Evolutionary conservation across 768 basidiomycete species (phyloP).

Genomic region (Lactarius evosmus): DNA sequence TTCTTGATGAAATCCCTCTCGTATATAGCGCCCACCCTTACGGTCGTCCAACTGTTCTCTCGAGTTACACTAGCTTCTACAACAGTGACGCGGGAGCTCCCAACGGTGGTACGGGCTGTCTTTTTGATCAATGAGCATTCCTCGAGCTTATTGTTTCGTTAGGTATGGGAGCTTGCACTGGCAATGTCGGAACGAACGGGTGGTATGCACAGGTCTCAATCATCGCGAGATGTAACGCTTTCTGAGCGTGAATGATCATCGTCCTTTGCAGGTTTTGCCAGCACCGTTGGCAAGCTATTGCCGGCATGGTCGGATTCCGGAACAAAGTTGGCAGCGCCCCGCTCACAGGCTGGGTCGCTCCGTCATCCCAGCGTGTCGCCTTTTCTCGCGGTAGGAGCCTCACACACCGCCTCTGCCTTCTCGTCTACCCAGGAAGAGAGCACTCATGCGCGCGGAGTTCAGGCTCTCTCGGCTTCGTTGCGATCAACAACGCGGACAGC

Average conservation of each 20-base stretch:
- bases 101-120: constrained; percentile 43
- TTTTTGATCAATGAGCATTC: neutral
- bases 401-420: neutral
- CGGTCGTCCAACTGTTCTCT: constrained; percentile 62
- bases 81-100: constrained; percentile 56
- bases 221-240: too few relatives aligned
- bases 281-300: constrained; percentile 55
- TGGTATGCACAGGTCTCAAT: constrained; percentile 35
- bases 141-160: neutral
- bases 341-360: constrained; percentile 56
- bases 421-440: neutral
- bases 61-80: constrained; percentile 50
- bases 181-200: constrained; percentile 50
- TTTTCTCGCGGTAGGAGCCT: constrained; percentile 55
- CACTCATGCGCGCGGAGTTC: neutral
- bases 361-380: constrained; percentile 57
- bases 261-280: constrained; percentile 49
- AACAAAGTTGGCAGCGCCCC: constrained; percentile 52
- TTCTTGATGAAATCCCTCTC: neutral
- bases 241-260: too few relatives aligned
- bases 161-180: constrained; percentile 51
- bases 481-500: constrained; percentile 61
- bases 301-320: constrained; percentile 60
- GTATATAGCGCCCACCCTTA: constrained; percentile 51
- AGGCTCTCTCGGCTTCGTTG: constrained; percentile 59